These are phyloP conservation scores for Eucalyptus caleyi DNA, from an alignment of 345 rosid species.

Conservation along the genomic window DNA sequence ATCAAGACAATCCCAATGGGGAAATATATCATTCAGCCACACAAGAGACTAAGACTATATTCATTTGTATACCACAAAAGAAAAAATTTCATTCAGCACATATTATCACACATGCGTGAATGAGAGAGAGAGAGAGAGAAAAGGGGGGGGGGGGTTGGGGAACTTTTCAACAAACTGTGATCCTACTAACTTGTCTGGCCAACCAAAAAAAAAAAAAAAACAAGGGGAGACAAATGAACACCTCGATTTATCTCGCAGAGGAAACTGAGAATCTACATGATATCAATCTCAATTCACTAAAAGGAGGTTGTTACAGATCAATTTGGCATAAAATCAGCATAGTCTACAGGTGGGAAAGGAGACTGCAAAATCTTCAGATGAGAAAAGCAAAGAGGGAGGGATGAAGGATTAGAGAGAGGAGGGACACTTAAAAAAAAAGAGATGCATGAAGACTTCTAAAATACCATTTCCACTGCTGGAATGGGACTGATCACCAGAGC, in stretches of 20 bases:
- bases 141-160: background rate
- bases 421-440: background rate
- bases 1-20: background rate
- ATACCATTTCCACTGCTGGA: conserved; percentile 90
- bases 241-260: background rate
- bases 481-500: conserved; percentile 87
- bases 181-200: background rate
- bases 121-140: too few species aligned
- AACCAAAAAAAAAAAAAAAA: background rate
- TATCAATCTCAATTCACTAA: background rate
- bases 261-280: background rate
- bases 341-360: background rate
- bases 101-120: background rate
- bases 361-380: background rate
- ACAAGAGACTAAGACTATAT: background rate
- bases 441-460: background rate
- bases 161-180: background rate
- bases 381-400: background rate
- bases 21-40: background rate
- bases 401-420: background rate
- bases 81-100: background rate
- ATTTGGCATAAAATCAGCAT: background rate
- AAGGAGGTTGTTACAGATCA: background rate
- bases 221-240: background rate
- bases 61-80: background rate